Percentiles rank a stretch among this genome's conserved stretches.
Conservation (phyloP, 2,329 filamentous ascomycete genomes). For the Diaporthe ilicicola region DNA sequence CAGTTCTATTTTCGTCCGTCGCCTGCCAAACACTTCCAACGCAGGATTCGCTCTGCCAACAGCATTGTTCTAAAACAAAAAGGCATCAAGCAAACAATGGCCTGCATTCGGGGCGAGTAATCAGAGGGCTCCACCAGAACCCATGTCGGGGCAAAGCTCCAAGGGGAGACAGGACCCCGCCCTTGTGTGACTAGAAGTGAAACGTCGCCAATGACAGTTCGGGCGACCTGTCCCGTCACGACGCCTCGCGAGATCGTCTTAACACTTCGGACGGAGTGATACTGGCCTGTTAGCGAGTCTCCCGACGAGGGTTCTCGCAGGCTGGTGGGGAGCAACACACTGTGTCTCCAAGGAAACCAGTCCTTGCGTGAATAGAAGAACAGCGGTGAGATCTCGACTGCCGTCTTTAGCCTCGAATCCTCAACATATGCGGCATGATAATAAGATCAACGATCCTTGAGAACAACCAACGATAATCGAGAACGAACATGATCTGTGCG, state of each 20-base stretch:
- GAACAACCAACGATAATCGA: background rate
- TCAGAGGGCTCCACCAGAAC: conserved; percentile 9
- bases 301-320: background rate
- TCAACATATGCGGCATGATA: background rate
- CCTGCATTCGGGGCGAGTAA: conserved; percentile 7
- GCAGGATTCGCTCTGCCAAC: background rate
- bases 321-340: background rate
- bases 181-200: conserved; percentile 33
- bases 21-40: background rate
- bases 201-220: conserved; percentile 31
- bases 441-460: background rate
- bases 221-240: conserved; percentile 23
- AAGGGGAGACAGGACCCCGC: conserved; percentile 27
- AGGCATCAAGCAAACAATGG: background rate
- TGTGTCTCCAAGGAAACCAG: background rate
- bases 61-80: background rate
- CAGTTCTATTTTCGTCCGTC: conserved; percentile 25
- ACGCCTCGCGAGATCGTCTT: conserved; percentile 23
- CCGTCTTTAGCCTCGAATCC: background rate
- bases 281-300: conserved; percentile 18
- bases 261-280: conserved; percentile 24
- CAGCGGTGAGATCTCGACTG: background rate
- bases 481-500: background rate
- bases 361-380: background rate
- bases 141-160: conserved; percentile 18